Evolutionary conservation across 2,329 filamentous ascomycete genomes (phyloP), one percentile per base, ranked within the genome.

Genomic region (Leptographium flavum): DNA sequence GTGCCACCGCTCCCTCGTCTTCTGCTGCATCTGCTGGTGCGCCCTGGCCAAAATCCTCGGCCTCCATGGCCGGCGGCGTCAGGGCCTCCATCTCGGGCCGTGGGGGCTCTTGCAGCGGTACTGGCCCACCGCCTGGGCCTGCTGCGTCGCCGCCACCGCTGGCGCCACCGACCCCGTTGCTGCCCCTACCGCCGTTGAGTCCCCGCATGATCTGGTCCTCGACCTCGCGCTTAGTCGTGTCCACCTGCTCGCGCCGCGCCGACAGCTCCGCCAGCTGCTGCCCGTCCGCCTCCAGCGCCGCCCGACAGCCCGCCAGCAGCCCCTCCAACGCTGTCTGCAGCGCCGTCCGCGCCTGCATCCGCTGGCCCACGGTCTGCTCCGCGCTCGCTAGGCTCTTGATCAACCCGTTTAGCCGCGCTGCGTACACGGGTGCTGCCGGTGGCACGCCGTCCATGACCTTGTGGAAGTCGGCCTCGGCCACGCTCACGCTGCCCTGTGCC

Each of bases 171-270:
- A 74, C 70, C 44, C 67, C 68, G 9, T 79, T 73, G 1, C n/a
- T n/a, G n/a, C n/a, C n/a, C n/a, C n/a, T n/a, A n/a, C n/a, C n/a
- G n/a, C 76, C 73, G 14, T 79, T 77, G 21, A 94, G 72, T 9
- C 85, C 86, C 43, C 83, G 78, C 74, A 98, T 87, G 53, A 98
- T 96, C 41, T 78, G 81, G 52, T 90, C 78, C 61, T 98, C 92
- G 8, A 98, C 87, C 40, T 92, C 83, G 43, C 81, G 79, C 62
- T 93, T 94, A 64, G 86, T 88, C 17, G 71, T 67, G 54, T 95
- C 88, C 15, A 87, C 85, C 46, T 79, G 77, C 3, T 67, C 63
- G 54, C 83, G 86, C 46, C 81, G 79, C n/a, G 67, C 69, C 4
- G 69, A 64, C 19, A 96, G 63, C 15, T 83, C 73, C 7, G 70